phyloP scores from a whole-genome alignment of 2,329 filamentous ascomycete genomes.

The Neopestalotiopsis clavispora region DNA sequence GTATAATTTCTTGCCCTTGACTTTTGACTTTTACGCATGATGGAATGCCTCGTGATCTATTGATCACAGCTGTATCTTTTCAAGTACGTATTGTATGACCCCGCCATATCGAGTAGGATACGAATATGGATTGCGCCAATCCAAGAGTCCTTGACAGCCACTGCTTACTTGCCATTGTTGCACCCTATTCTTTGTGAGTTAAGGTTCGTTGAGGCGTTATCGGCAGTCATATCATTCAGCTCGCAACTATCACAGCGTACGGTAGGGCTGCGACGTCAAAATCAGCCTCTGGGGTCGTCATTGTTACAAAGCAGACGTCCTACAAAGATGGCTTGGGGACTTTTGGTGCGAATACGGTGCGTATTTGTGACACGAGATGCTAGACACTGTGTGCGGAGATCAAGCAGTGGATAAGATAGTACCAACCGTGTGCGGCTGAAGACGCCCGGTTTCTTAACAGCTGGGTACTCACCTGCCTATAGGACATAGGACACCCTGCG shows the following conservation, averaged over 20 bases:
- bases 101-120: too few relatives aligned
- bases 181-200: too few relatives aligned
- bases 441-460: slow-evolving; percentile 4
- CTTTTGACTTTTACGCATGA: neutral
- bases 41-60: neutral
- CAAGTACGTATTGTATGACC: neutral
- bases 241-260: too few relatives aligned
- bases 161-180: too few relatives aligned
- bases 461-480: neutral
- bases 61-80: neutral
- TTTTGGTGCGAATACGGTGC: neutral
- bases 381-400: slow-evolving; percentile 7
- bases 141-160: too few relatives aligned
- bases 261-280: too few relatives aligned
- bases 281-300: too few relatives aligned
- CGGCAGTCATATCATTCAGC: too few relatives aligned
- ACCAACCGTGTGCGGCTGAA: neutral
- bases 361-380: neutral
- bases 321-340: neutral
- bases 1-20: neutral
- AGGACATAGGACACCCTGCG: neutral
- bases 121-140: too few relatives aligned
- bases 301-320: neutral
- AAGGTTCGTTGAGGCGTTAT: too few relatives aligned
- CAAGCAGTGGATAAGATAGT: slow-evolving; percentile 1